A percentile compares a stretch with the other conserved stretches of the same genome.
Conservation (phyloP, 2,329 filamentous ascomycete genomes). For the Penicillium sp. region DNA sequence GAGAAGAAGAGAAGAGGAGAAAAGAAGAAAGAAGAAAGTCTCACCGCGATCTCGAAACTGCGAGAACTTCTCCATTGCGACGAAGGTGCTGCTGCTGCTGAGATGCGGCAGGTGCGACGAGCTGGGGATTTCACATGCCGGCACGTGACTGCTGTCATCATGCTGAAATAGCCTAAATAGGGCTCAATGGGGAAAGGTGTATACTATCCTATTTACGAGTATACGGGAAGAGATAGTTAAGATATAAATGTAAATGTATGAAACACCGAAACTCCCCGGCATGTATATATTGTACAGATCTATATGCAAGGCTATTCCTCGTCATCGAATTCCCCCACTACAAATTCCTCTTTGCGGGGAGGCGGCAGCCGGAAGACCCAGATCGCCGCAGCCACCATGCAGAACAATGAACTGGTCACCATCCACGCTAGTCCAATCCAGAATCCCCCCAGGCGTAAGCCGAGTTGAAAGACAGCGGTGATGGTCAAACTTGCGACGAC, state of each 20-base stretch:
- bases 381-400: conserved; percentile 33
- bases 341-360: conserved; percentile 18
- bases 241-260: no score
- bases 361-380: conserved; percentile 33
- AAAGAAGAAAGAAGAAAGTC: background rate
- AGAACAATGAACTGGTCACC: conserved; percentile 42
- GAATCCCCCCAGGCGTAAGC: conserved; percentile 49
- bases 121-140: conserved; percentile 17
- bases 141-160: conserved; percentile 13
- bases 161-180: conserved; percentile 2
- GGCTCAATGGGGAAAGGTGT: background rate
- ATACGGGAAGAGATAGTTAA: no score
- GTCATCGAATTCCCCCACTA: conserved; percentile 26
- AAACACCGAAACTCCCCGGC: conserved; percentile 10
- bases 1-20: background rate
- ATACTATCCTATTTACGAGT: background rate
- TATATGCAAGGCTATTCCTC: conserved; percentile 11
- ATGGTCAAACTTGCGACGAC: conserved; percentile 54
- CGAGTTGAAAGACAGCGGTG: conserved; percentile 51
- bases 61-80: conserved; percentile 86
- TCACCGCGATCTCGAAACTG: conserved; percentile 88
- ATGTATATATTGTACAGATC: conserved; percentile 14
- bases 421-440: conserved; percentile 57
- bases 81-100: background rate
- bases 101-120: background rate